Evolutionary conservation across 805 yeast species (phyloP).

Genomic region (Candida broadrunensis): DNA sequence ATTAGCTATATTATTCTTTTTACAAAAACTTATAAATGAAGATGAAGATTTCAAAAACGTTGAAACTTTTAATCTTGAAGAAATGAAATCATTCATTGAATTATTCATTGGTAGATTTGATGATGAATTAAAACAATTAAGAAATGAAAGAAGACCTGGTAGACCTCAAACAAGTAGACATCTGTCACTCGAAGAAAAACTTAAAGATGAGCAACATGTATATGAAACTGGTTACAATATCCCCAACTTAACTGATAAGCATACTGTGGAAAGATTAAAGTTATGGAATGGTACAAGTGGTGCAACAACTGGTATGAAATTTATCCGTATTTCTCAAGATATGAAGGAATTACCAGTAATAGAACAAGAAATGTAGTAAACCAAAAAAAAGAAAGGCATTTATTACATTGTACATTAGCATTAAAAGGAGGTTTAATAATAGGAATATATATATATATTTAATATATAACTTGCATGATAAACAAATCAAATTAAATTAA

Average conservation of each 20-base stretch:
- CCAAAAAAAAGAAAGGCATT: too few relatives aligned
- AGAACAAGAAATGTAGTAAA: constrained; percentile 18
- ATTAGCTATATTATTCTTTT: constrained; percentile 52
- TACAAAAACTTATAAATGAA: constrained; percentile 36
- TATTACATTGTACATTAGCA: too few relatives aligned
- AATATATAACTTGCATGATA: too few relatives aligned
- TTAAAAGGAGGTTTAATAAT: too few relatives aligned
- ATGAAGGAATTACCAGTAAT: constrained; percentile 21
- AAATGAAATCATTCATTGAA: constrained; percentile 59
- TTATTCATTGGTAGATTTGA: constrained; percentile 67
- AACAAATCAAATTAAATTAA: too few relatives aligned
- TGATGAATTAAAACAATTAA: constrained; percentile 66
- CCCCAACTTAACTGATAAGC: constrained; percentile 67
- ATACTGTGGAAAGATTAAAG: constrained; percentile 57
- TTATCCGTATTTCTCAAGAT: constrained; percentile 33
- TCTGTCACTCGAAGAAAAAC: constrained; percentile 58
- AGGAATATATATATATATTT: too few relatives aligned
- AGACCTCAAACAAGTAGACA: constrained; percentile 79
- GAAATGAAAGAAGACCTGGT: constrained; percentile 72
- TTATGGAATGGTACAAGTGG: constrained; percentile 85
- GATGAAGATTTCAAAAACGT: constrained; percentile 11
- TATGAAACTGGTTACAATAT: constrained; percentile 65
- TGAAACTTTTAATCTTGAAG: constrained; percentile 48
- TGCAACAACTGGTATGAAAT: constrained; percentile 62
- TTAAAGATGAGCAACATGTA: constrained; percentile 58